phyloP scores from a whole-genome alignment of 345 rosid genomes.

The Sisymbrium irio region DNA sequence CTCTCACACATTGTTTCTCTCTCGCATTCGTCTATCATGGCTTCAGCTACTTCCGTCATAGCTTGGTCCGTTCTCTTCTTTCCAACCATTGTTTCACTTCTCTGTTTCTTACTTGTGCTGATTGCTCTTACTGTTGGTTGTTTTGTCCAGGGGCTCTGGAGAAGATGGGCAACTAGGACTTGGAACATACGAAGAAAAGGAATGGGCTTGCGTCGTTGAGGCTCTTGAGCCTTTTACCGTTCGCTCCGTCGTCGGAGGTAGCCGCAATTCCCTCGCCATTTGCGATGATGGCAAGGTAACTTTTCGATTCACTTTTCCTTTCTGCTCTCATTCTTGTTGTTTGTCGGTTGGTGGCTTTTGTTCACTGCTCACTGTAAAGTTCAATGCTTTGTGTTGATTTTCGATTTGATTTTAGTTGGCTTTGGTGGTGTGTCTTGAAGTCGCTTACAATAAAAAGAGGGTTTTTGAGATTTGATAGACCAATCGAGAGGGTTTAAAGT shows the following conservation, averaged over 20 bases:
- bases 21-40: slow-evolving; percentile 35
- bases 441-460: neutral
- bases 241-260: slow-evolving; percentile 90
- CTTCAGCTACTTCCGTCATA: slow-evolving; percentile 44
- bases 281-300: slow-evolving; percentile 90
- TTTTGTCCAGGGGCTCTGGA: slow-evolving; percentile 75
- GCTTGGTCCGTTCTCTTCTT: slow-evolving; percentile 39
- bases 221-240: slow-evolving; percentile 67
- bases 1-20: neutral
- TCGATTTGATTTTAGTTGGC: neutral
- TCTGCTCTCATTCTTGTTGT: neutral
- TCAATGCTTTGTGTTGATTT: neutral
- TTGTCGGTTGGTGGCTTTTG: neutral
- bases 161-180: slow-evolving; percentile 97
- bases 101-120: slow-evolving; percentile 16
- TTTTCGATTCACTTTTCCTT: neutral
- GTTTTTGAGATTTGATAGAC: slow-evolving; percentile 12
- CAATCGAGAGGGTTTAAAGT: slow-evolving; percentile 15
- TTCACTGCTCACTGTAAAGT: neutral
- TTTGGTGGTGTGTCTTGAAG: neutral
- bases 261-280: slow-evolving; percentile 98
- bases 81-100: neutral
- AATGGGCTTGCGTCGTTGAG: slow-evolving; percentile 66
- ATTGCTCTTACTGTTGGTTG: neutral
- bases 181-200: slow-evolving; percentile 76